Base-by-base conservation (phyloP, 2,329 filamentous ascomycete genomes). In the Apiospora saccharicola region DNA sequence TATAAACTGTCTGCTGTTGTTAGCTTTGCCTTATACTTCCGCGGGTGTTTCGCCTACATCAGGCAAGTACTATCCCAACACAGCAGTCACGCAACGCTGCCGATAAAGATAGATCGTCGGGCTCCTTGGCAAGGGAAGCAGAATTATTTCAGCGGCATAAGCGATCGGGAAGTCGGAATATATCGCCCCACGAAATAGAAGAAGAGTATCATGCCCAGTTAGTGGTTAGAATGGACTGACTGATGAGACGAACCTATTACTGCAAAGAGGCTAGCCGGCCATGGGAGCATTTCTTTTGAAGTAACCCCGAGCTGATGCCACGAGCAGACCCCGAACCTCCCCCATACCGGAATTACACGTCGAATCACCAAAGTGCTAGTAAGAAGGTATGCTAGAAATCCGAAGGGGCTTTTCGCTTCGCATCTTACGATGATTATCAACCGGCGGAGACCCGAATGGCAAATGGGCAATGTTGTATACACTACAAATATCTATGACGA, bases 121-220 rank as follows among this genome's bases (percentile, higher is more conserved):
- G 26, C 34, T 34, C 26, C 19, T 30, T 26, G 51, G 51, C 49
- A 26, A 53, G 30, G 49, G 1, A 14, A 16, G 49, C 51, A 57
- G 26, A 34, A 57, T 61, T n/a, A 61, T 13, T 61, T n/a, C 53
- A 22, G 53, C 53, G 53, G 53, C 53, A 61, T 61, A 61, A 61
- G 53, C 53, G 53, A 37, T 61, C 53, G 53, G 53, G 53, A 61
- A 61, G 53, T 12, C 53, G 53, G 53, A 10, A 37, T 34, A n/a
- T 37, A 37, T 22, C 34, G 26, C 51, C 51, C 51, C 51, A 57
- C 51, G 51, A 53, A 53, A n/a, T 53, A 26, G 49, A 26, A 30
- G 22, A 12, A 49, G 47, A 49, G 4, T 16, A 16, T 13, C 43
- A 16, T 41, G 16, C 43, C 43, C 43, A 44, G 2, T 44, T 16